Base-by-base conservation (phyloP, 208 protist species). In the Crithidia expoeki region DNA sequence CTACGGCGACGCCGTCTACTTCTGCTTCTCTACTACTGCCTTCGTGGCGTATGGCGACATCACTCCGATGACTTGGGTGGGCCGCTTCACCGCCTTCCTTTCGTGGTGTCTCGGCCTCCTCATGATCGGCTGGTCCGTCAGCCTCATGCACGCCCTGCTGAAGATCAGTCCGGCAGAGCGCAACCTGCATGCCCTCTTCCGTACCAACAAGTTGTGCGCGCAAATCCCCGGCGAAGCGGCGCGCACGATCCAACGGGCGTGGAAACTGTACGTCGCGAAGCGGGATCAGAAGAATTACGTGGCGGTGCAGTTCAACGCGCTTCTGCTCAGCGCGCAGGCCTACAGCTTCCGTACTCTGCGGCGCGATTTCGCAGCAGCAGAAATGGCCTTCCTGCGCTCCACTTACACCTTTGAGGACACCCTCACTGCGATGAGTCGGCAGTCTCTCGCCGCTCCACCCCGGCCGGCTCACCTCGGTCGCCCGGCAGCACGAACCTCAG, bases 111-210 rank as follows among this genome's bases (percentile, higher is more conserved):
- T 90, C 3, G 87, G 84, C 38, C 47, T 89, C 3, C 50, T 79
- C 27, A 51, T 84, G 16, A 56, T 92, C 16, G 72, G 68, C 50
- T 86, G 79, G 76, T 79, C 71, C 44, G 76, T 92, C 21, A 79
- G 78, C 51, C 53, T 81, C 68, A 72, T 86, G 72, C 75, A 80
- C 42, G 58, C 72, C 28, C 42, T 78, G 10, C 73, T 87, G 19
- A 56, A 64, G 28, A 55, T 89, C 62, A 82, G 55, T 33, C 56
- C 60, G 6, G 68, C 87, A 0, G 84, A 88, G 77, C 77, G 74
- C 50, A 85, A 89, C 58, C 46, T 90, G 57, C 72, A 87, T 68
- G 84, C 72, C 11, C 80, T 93, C 47, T 90, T 93, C 66, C 71
- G 71, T 46, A 79, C 76, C 21, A 93, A 93, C 71, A 78, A 84